Conservation (phyloP, 371 early-diverging fungal genomes). For the Nematocida homosporus region DNA sequence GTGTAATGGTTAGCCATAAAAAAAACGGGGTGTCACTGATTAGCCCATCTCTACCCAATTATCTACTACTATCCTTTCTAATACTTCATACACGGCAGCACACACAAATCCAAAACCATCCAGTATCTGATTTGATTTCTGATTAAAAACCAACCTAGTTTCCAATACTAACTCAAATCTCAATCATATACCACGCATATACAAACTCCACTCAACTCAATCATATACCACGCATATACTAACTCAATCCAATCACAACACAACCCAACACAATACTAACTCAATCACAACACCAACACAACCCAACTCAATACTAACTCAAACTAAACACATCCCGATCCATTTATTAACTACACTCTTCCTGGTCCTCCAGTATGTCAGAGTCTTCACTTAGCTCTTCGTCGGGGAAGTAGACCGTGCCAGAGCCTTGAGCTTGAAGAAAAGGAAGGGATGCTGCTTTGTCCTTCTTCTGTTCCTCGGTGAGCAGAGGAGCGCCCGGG, state of each 20-base stretch:
- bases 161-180: too few species aligned
- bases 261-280: too few species aligned
- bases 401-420: constrained; percentile 48
- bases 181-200: too few species aligned
- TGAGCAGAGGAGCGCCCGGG: neutral
- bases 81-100: neutral
- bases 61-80: neutral
- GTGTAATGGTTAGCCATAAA: constrained; percentile 10
- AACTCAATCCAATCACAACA: too few species aligned
- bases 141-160: too few species aligned
- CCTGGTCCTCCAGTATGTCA: constrained; percentile 23
- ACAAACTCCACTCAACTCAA: too few species aligned
- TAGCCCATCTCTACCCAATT: constrained; percentile 27
- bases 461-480: constrained; percentile 28
- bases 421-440: constrained; percentile 20
- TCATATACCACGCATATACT: too few species aligned
- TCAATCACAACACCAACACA: too few species aligned
- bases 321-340: neutral
- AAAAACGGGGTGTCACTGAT: too few species aligned
- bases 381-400: constrained; percentile 34
- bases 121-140: too few species aligned
- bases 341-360: constrained; percentile 6
- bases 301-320: too few species aligned
- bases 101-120: too few species aligned
- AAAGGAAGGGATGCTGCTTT: constrained; percentile 42